Evolutionary conservation across 768 basidiomycete genomes (phyloP), one percentile per base, ranked within the genome.

Genomic region (Termitomyces bulborhizus): DNA sequence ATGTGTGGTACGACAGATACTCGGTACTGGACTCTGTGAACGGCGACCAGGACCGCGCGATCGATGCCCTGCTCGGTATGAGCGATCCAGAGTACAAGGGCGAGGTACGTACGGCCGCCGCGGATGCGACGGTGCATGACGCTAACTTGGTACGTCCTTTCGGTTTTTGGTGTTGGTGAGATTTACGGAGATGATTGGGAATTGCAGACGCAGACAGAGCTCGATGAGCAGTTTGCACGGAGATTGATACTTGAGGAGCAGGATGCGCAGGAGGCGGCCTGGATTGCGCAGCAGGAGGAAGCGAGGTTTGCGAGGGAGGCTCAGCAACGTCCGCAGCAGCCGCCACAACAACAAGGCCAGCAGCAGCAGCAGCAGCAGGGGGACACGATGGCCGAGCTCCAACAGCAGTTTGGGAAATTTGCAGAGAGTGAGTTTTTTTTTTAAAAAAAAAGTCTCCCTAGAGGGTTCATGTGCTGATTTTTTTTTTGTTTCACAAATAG

Each of bases 61-160:
- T 93, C 53, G 90, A 93, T 62, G 71, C 77, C 1, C 75, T 94
- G 8, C 78, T 94, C 6, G 86, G 85, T 9, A 93, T 94, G 91
- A 91, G 79, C 69, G 92, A 94, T 70, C 90, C 90, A 1, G 76
- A 84, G 6, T 92, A 87, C 64, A 76, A 65, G 53, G 68, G 71
- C 37, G 76, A 16, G 84, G 54, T 69, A 71, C 45, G 75, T 83
- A 9, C 31, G 31, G 7, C 42, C 15, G 42, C 29, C 32, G 5
- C 21, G 4, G 29, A 26, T 18, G 24, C 6, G 9, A 15, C 3
- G 2, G 15, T 15, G 26, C 49, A 3, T 11, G 24, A 31, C 21
- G 24, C 24, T 36, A 37, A 24, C 1, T 12, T 37, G 53, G 54
- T 47, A 6, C 27, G 54, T 55, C 4, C n/a, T 34, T 24, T 32